Evolutionary conservation across 257 asterid genomes (phyloP).

Genomic region (Vinca minor): DNA sequence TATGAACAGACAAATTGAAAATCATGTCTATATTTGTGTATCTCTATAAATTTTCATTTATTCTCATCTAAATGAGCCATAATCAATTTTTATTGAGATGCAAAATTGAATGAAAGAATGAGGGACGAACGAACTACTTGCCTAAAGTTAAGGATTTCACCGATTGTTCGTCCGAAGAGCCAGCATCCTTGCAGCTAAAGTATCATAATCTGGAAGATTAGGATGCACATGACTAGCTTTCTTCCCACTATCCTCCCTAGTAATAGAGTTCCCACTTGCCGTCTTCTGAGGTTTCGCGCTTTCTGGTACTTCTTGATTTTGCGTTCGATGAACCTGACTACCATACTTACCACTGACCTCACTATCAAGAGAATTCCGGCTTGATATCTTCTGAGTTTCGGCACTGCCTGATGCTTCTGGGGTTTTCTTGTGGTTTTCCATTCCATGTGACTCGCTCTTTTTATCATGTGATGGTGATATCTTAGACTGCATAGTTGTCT

Average conservation of each 20-base stretch:
- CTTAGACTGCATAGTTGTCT: conserved; percentile 9
- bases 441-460: too few relatives aligned
- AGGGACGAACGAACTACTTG: neutral
- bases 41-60: too few relatives aligned
- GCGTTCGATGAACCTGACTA: neutral
- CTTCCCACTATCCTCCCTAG: conserved; percentile 34
- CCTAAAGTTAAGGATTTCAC: conserved; percentile 8
- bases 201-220: conserved; percentile 79
- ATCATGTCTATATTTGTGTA: neutral
- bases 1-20: neutral
- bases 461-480: too few relatives aligned
- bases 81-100: neutral
- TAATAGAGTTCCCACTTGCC: too few relatives aligned
- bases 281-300: conserved; percentile 11
- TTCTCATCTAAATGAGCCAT: neutral
- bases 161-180: conserved; percentile 40
- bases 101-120: conserved; percentile 1
- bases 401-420: neutral
- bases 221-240: conserved; percentile 87
- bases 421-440: too few relatives aligned
- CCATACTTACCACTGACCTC: neutral
- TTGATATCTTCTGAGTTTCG: conserved; percentile 1
- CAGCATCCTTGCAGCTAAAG: conserved; percentile 33
- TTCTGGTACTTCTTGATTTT: conserved; percentile 9
- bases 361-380: neutral